Conservation (phyloP, 441 rosid species). For the Euphorbia corollata region DNA sequence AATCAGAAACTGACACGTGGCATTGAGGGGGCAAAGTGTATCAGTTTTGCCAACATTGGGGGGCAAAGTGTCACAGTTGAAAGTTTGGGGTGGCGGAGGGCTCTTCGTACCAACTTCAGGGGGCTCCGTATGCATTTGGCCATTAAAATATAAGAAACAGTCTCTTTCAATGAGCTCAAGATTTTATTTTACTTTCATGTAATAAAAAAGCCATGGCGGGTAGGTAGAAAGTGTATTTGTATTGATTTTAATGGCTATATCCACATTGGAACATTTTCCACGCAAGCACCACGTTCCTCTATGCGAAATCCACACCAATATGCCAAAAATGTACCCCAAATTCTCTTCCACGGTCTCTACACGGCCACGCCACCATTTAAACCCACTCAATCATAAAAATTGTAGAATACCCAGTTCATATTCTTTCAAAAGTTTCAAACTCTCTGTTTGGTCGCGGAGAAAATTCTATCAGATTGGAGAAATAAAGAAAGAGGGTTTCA, state of each 20-base stretch:
- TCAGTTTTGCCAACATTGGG: too few relatives aligned
- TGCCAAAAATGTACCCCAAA: not conserved
- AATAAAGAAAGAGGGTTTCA: not conserved
- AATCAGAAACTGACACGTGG: too few relatives aligned
- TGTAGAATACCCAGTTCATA: not conserved
- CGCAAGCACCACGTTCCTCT: constrained; percentile 7
- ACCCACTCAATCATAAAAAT: not conserved
- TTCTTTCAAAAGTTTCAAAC: not conserved
- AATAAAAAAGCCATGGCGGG: not conserved
- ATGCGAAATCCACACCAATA: constrained; percentile 5
- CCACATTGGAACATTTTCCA: not conserved
- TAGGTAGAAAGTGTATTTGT: not conserved
- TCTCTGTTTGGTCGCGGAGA: constrained; percentile 9
- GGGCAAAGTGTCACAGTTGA: too few relatives aligned
- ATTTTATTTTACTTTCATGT: too few relatives aligned
- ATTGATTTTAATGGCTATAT: not conserved
- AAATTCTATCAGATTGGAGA: not conserved
- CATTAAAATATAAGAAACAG: too few relatives aligned
- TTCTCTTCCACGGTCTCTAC: not conserved
- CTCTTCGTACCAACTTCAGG: too few relatives aligned
- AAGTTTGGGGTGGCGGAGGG: too few relatives aligned
- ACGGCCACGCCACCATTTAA: not conserved
- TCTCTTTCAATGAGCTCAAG: too few relatives aligned
- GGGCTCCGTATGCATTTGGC: too few relatives aligned
- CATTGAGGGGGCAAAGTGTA: too few relatives aligned